These are phyloP conservation scores for Crithidia brevicula DNA, from an alignment of 208 protist species.

Conservation along the genomic window DNA sequence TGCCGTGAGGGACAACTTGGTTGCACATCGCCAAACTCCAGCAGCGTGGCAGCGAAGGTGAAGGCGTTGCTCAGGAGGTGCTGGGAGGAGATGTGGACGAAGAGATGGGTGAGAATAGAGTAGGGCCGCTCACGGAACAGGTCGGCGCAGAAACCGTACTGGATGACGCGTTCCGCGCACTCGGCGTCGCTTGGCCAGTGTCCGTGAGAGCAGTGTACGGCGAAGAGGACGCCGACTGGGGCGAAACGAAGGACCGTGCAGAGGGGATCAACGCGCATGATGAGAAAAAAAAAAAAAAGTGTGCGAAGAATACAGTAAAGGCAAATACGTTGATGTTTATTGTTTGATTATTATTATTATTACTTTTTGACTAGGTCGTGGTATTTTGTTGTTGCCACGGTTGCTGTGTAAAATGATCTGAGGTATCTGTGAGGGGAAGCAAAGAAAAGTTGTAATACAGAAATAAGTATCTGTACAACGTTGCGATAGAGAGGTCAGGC, in stretches of 20 bases:
- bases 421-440: no score
- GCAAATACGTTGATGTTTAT: no score
- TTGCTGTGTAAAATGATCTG: no score
- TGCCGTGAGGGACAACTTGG: no score
- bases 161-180: conserved; percentile 35
- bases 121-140: conserved; percentile 31
- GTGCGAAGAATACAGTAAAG: no score
- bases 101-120: conserved; percentile 60
- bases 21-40: conserved; percentile 57
- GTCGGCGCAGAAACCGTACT: conserved; percentile 55
- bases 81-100: conserved; percentile 57
- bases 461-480: no score
- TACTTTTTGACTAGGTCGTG: no score
- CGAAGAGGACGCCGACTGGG: conserved; percentile 52
- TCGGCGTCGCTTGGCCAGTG: conserved; percentile 54
- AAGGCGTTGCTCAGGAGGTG: conserved; percentile 59
- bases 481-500: no score
- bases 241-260: conserved; percentile 53
- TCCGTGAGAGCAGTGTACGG: conserved; percentile 49
- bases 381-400: no score
- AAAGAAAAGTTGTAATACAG: no score
- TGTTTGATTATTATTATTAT: background rate
- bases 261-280: conserved; percentile 24
- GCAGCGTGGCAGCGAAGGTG: conserved; percentile 44
- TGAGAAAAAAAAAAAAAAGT: conserved; percentile 4